Evolutionary conservation across 139 green algal species (phyloP).

Genomic region (Zygnema circumcarinatum): DNA sequence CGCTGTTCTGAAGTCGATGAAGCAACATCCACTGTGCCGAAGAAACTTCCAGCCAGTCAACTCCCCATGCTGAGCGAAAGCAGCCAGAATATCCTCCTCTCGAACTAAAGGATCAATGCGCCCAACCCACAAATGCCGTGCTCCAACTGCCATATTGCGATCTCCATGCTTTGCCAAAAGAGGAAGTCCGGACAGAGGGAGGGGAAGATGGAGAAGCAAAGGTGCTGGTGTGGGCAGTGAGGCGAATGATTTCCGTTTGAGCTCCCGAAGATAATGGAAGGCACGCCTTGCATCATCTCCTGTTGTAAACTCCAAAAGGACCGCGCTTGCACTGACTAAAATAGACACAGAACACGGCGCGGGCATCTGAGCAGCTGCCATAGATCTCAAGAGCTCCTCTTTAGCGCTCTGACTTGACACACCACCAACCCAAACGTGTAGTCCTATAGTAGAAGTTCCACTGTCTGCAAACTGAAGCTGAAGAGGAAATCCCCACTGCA

Average conservation of each 20-base stretch:
- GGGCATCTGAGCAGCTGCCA: constrained; percentile 10
- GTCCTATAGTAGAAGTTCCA: constrained; percentile 19
- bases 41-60: constrained; percentile 53
- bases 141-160: background rate
- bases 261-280: constrained; percentile 36
- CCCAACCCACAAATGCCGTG: constrained; percentile 48
- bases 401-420: constrained; percentile 51
- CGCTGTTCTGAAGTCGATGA: constrained; percentile 49
- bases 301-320: constrained; percentile 53
- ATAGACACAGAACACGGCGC: constrained; percentile 33
- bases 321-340: constrained; percentile 48
- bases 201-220: constrained; percentile 11
- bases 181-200: constrained; percentile 15
- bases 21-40: constrained; percentile 29
- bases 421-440: constrained; percentile 55
- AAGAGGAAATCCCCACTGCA: constrained; percentile 22
- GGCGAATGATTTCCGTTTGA: background rate
- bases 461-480: constrained; percentile 45
- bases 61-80: constrained; percentile 51
- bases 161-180: background rate
- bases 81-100: constrained; percentile 53
- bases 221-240: background rate
- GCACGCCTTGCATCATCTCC: constrained; percentile 30
- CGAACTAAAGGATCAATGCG: constrained; percentile 40
- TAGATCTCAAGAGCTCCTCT: constrained; percentile 49